These are phyloP conservation scores for Trametes coccinea DNA, from an alignment of 768 basidiomycete species.

Conservation along the genomic window DNA sequence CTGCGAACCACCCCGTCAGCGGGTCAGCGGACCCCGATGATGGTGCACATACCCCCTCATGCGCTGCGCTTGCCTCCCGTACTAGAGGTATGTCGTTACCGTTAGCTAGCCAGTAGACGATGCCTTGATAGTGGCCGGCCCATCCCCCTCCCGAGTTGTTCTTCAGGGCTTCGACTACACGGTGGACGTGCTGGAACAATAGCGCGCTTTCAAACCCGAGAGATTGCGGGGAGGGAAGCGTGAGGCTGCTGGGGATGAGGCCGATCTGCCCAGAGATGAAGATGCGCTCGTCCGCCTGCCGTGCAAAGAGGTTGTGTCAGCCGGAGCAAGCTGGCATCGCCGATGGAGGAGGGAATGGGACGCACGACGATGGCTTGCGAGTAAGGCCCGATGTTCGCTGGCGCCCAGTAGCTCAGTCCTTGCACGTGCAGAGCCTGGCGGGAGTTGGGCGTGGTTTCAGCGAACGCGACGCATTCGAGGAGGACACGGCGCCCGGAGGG, in stretches of 20 bases:
- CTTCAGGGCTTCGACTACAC: constrained; percentile 63
- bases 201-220: constrained; percentile 70
- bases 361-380: constrained; percentile 87
- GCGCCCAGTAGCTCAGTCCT: constrained; percentile 96
- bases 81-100: constrained; percentile 40
- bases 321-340: too few relatives aligned
- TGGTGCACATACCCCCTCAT: constrained; percentile 24
- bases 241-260: constrained; percentile 71
- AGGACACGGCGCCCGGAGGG: constrained; percentile 55
- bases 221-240: constrained; percentile 60
- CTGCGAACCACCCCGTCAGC: constrained; percentile 11
- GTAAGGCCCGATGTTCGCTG: constrained; percentile 98
- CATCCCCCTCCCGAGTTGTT: constrained; percentile 56
- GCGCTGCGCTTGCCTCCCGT: constrained; percentile 39
- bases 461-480: constrained; percentile 83
- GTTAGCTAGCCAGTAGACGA: constrained; percentile 72
- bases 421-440: constrained; percentile 91
- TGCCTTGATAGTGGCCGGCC: constrained; percentile 61
- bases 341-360: constrained; percentile 1
- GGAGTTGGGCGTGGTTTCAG: constrained; percentile 38
- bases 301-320: neutral
- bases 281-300: constrained; percentile 70
- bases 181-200: constrained; percentile 74
- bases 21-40: too few relatives aligned
- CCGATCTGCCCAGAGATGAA: constrained; percentile 97